These are phyloP conservation scores for Candida nonsorbophila DNA, from an alignment of 805 yeast species.

Conservation along the genomic window DNA sequence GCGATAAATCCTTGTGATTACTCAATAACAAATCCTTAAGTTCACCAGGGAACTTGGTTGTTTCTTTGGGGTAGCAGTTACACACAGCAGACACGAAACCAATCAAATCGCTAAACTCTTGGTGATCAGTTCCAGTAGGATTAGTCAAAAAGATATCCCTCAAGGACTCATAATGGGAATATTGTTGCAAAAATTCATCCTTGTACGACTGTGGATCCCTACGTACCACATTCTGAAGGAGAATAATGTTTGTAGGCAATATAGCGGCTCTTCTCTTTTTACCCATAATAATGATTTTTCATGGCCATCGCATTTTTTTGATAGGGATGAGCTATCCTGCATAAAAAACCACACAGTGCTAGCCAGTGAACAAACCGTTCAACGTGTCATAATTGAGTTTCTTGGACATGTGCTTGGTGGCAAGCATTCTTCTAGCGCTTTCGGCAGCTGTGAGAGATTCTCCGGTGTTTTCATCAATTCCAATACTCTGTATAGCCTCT, in stretches of 20 bases:
- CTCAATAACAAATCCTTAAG: conserved; percentile 60
- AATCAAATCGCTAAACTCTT: conserved; percentile 72
- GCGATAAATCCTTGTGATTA: conserved; percentile 75
- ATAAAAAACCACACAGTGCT: no score
- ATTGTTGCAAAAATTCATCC: conserved; percentile 91
- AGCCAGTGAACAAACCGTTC: conserved; percentile 41
- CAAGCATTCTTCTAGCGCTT: conserved; percentile 71
- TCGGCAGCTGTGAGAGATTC: conserved; percentile 63
- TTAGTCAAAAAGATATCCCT: conserved; percentile 80
- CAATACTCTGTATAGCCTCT: conserved; percentile 32
- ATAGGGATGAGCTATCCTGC: no score
- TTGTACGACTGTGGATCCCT: conserved; percentile 92
- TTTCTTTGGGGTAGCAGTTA: conserved; percentile 82
- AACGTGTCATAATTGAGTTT: conserved; percentile 88
- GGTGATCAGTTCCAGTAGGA: conserved; percentile 51
- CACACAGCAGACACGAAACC: conserved; percentile 93
- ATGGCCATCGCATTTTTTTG: no score
- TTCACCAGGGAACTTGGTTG: conserved; percentile 79
- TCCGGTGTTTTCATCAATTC: conserved; percentile 34
- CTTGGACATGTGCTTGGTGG: conserved; percentile 65
- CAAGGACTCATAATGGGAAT: conserved; percentile 85
- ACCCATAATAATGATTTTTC: conserved; percentile 75
- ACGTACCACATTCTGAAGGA: conserved; percentile 86
- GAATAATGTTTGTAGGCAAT: conserved; percentile 85
- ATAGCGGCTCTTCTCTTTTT: conserved; percentile 88